A percentile compares a stretch with the other conserved stretches of the same genome.
These are phyloP conservation scores for Nicotiana obtusifolia DNA, from an alignment of 257 asterid genomes.

Conservation along the genomic window DNA sequence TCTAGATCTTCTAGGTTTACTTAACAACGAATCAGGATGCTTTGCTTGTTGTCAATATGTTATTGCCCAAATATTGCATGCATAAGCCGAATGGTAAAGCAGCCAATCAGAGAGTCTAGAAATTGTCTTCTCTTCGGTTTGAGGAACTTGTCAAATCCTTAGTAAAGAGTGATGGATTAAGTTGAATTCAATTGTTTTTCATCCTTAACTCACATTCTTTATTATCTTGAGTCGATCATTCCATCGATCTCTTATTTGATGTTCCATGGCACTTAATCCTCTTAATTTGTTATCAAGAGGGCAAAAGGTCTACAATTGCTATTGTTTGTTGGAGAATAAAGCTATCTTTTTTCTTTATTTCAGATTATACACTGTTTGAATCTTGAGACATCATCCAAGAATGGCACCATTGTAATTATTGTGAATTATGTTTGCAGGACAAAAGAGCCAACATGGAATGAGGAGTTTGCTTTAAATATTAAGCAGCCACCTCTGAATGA, in stretches of 20 bases:
- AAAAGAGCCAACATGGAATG: slow-evolving; percentile 94
- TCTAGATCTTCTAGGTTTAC: neutral
- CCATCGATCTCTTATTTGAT: neutral
- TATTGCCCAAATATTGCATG: neutral
- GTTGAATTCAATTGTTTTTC: neutral
- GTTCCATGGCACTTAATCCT: neutral
- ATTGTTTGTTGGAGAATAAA: neutral
- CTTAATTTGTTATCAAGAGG: neutral
- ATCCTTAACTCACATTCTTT: neutral
- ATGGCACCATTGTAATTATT: neutral
- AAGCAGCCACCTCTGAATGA: slow-evolving; percentile 59
- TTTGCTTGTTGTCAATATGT: neutral
- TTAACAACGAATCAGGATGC: neutral
- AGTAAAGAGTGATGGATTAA: neutral
- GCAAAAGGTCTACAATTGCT: neutral
- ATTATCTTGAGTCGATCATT: neutral
- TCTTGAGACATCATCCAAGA: slow-evolving; percentile 2
- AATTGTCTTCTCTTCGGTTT: neutral
- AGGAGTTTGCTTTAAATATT: slow-evolving; percentile 83
- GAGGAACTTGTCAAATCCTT: neutral
- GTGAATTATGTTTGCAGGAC: slow-evolving; percentile 53
- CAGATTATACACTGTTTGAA: neutral
- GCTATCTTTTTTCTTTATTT: neutral
- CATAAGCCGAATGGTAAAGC: slow-evolving; percentile 1
- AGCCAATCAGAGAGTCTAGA: neutral